Evolutionary conservation across 441 rosid genomes (phyloP), one percentile per base, ranked within the genome.

Genomic region (Rhodomyrtus psidioides): DNA sequence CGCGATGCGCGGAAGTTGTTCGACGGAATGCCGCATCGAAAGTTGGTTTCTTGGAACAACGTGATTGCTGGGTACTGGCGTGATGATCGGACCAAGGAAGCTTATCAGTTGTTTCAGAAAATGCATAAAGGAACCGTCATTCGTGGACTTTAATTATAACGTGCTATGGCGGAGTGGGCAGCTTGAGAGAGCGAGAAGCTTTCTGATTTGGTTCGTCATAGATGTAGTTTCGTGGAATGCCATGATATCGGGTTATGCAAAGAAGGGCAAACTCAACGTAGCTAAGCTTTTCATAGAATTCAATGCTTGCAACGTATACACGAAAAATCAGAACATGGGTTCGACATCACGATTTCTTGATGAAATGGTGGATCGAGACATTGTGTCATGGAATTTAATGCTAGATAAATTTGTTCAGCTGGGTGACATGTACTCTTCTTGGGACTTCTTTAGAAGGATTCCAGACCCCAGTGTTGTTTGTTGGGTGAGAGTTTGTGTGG

Each of bases 241-340:
- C 6, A 84, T 90, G 91, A 84, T 89, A 51, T 82, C 89, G 2
- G 91, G 88, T 83, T 87, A 90, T 84, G 89, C 86, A 16, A 91
- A 86, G 91, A 85, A 60, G 83, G 90, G 93, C 42, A 86, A 83
- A 84, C 44, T 88, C 24, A 85, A 87, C 24, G 88, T 88, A 44
- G 93, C 93, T 5, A 86, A 86, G 87, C 85, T 65, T 30, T 82
- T 90, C 94, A 9, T 86, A 91, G 89, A 90, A 88, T 84, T 86
- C 86, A 27, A 57, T 90, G 90, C 88, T 92, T 51, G 84, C 90
- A 9, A 92, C 91, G 46, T 91, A 89, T 85, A 83, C 86, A 84
- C 86, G 15, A 85, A 85, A 81, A 90, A 86, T 51, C 84, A 90
- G 74, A 55, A 82, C 62, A 84, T 89, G 92, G n/a, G 57, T 39